Base-by-base conservation (phyloP, 179 eudicot species). In the Pouteria campechiana region DNA sequence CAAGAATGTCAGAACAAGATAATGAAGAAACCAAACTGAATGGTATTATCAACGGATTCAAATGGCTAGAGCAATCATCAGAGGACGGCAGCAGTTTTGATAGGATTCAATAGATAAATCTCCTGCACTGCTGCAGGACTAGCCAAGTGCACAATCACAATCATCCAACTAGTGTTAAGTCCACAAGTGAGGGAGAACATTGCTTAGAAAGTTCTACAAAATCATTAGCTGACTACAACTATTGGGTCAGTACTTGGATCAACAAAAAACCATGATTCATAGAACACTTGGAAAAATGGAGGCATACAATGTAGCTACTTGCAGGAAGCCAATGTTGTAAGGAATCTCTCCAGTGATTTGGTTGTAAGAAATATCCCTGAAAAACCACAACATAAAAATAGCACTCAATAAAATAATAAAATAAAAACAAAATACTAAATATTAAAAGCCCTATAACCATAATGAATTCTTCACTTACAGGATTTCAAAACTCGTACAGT, bases 401-500 rank as follows among this genome's bases (percentile, higher is more conserved):
- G 9, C 12, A 10, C 22, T 0, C 17, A 23, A 31, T 8, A 7
- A 22, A 2, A 49, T 11, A 4, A 11, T 7, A n/a, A 18, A 20
- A 37, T 2, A n/a, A 5, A 18, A n/a, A 37, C 8, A 18, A 39
- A 8, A 39, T 9, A 8, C 11, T 1, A 49, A 39, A 13, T 21
- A 6, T 6, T 30, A 0, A 3, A 7, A 27, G 5, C 7, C 3
- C 3, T 7, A n/a, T 3, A 22, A 24, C 13, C 13, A 28, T 5
- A 7, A 15, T 7, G 2, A 24, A 41, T 20, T 24, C n/a, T n/a
- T n/a, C 39, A 57, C 75, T 42, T 51, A 78, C 86, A 78, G 57
- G 41, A 78, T 78, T 54, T 78, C 86, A 30, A 78, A 78, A 61
- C 74, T 78, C 30, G 86, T 78, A 41, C 86, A 78, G 51, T 78